phyloP scores from a whole-genome alignment of 768 basidiomycete species.

The Lactifluus volemus region DNA sequence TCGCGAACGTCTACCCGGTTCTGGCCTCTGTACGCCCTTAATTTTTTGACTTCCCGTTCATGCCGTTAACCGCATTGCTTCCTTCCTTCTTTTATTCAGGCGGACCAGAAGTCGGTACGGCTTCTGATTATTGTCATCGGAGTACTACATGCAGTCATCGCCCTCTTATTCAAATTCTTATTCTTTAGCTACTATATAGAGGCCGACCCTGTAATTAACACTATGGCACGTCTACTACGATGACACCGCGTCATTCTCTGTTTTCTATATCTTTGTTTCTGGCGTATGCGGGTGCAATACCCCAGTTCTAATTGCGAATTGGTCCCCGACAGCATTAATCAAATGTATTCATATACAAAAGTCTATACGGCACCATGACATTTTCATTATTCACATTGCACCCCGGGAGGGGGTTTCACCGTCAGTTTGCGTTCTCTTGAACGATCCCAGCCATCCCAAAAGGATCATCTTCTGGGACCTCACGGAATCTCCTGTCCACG shows the following conservation, averaged over 20 bases:
- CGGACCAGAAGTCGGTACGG: constrained; percentile 79
- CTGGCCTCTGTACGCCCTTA: constrained; percentile 59
- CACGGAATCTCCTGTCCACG: constrained; percentile 16
- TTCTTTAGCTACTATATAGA: constrained; percentile 57
- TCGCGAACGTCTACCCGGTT: constrained; percentile 80
- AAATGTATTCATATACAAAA: background rate
- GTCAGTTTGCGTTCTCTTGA: background rate
- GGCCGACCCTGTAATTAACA: constrained; percentile 23
- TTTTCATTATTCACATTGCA: background rate
- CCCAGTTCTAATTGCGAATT: background rate
- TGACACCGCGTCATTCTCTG: background rate
- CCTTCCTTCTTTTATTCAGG: constrained; percentile 34
- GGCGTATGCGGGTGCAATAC: background rate
- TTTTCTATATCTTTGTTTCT: background rate
- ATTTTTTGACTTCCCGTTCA: background rate
- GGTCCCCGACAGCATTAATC: background rate
- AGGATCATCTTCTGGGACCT: background rate
- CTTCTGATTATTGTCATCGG: constrained; percentile 73
- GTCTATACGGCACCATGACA: background rate
- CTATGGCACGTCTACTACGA: background rate
- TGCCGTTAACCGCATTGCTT: background rate
- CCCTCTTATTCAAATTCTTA: constrained; percentile 76
- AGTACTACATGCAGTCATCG: constrained; percentile 67
- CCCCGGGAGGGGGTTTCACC: no score
- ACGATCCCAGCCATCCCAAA: background rate